These are phyloP conservation scores for Epichloe glyceriae DNA, from an alignment of 2,329 filamentous ascomycete species.

Conservation along the genomic window DNA sequence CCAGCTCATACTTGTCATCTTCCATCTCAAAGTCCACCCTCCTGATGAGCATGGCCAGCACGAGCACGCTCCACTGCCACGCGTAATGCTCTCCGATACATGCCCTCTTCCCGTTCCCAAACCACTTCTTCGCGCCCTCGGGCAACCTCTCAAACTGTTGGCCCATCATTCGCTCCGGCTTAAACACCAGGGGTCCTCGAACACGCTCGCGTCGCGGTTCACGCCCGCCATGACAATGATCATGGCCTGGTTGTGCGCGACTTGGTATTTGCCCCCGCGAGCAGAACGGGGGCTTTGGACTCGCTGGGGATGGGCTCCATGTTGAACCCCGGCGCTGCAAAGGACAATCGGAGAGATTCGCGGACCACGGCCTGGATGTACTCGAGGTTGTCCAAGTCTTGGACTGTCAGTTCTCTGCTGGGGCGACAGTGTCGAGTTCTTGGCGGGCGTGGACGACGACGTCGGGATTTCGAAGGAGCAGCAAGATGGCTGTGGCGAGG, in stretches of 20 bases:
- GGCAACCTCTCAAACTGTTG: slow-evolving; percentile 30
- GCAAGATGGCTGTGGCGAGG: slow-evolving; percentile 33
- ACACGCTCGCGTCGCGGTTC: slow-evolving; percentile 35
- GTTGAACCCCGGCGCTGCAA: slow-evolving; percentile 42
- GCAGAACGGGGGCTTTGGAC: slow-evolving; percentile 31
- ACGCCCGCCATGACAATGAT: slow-evolving; percentile 37
- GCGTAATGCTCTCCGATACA: slow-evolving; percentile 40
- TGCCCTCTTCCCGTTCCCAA: slow-evolving; percentile 37
- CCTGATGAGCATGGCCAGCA: slow-evolving; percentile 28
- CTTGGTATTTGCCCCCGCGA: slow-evolving; percentile 36
- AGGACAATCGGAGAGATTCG: slow-evolving; percentile 41
- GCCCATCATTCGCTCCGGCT: slow-evolving; percentile 36
- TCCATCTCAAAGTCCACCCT: slow-evolving; percentile 33
- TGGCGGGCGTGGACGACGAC: slow-evolving; percentile 34
- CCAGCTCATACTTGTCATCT: slow-evolving; percentile 26
- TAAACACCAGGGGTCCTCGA: slow-evolving; percentile 32
- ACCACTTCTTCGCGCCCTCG: slow-evolving; percentile 34
- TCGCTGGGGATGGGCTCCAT: slow-evolving; percentile 31
- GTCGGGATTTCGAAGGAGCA: slow-evolving; percentile 37
- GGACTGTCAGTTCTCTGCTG: slow-evolving; percentile 27
- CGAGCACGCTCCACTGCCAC: slow-evolving; percentile 30
- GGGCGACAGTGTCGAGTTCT: slow-evolving; percentile 40
- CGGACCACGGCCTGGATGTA: slow-evolving; percentile 42
- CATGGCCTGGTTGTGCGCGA: slow-evolving; percentile 35
- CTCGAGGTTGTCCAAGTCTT: slow-evolving; percentile 36